Base-by-base conservation (phyloP, 257 asterid species). In the Petrea volubilis region DNA sequence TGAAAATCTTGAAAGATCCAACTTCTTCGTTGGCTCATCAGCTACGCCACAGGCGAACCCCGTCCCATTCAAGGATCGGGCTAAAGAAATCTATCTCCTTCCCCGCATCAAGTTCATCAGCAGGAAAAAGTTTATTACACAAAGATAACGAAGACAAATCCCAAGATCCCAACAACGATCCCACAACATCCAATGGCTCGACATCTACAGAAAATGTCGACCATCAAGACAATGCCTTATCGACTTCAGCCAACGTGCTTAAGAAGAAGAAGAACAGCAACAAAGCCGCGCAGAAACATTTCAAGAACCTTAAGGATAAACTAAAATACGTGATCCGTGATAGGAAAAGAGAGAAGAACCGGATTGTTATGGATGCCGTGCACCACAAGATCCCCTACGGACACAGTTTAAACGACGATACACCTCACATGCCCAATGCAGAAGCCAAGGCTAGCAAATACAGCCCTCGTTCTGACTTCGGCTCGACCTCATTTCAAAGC, bases 311-410 rank as follows among this genome's bases (percentile, higher is more conserved):
- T 12, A 68, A 86, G 12, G 84, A 77, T 67, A 93, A 84, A 56
- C 65, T 90, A 68, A 90, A 76, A 28, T 78, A 81, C n/a, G 96
- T 86, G 61, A 79, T 90, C 20, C 68, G 79, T 24, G 98, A 87
- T 67, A 76, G 80, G 74, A 87, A 78, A 63, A 87, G 90, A 60
- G 96, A 85, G 74, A 90, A 82, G 79, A 78, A 82, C 24, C 85
- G 91, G 52, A 93, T 93, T 58, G 33, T 87, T 12, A 88, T 85
- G 95, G 98, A 90, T 66, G 95, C 88, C 0, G 73, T 88, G 52
- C 87, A 88, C 55, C 90, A 93, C 64, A 90, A 85, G 68, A 74
- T 93, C 31, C 98, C 97, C 8, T 78, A 76, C 25, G 97, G 90
- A 4, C 76, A 63, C 2, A 61, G 79, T 25, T 58, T 65, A 1